Evolutionary conservation across 345 rosid species (phyloP).

Genomic region (Physaria fendleri): DNA sequence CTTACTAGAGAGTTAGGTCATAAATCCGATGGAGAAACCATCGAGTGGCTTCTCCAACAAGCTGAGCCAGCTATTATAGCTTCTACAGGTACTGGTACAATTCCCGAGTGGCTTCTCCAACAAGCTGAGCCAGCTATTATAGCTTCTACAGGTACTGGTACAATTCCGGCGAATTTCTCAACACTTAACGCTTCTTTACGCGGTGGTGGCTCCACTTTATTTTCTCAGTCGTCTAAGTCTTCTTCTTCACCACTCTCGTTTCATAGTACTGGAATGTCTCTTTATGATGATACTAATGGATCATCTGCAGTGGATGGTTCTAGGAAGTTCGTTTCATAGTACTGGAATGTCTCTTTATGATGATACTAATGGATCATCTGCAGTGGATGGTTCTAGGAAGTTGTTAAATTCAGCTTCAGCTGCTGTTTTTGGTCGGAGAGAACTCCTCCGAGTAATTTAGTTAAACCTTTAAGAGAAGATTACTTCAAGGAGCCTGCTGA

Average conservation of each 20-base stretch:
- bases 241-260: slow-evolving; percentile 52
- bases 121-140: slow-evolving; percentile 81
- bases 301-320: no score
- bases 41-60: slow-evolving; percentile 80
- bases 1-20: slow-evolving; percentile 69
- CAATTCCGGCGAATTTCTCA: slow-evolving; percentile 84
- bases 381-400: no score
- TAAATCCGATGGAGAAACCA: slow-evolving; percentile 81
- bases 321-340: no score
- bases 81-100: slow-evolving; percentile 75
- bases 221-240: slow-evolving; percentile 51
- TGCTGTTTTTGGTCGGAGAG: slow-evolving; percentile 39
- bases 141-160: slow-evolving; percentile 74
- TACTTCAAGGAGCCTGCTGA: slow-evolving; percentile 65
- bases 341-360: no score
- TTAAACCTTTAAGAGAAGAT: slow-evolving; percentile 55
- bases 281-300: slow-evolving; percentile 35
- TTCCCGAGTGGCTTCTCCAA: slow-evolving; percentile 76
- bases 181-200: slow-evolving; percentile 65
- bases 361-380: slow-evolving; percentile 19
- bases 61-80: slow-evolving; percentile 77
- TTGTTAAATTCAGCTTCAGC: slow-evolving; percentile 23
- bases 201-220: slow-evolving; percentile 51
- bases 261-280: slow-evolving; percentile 45
- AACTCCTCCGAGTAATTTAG: slow-evolving; percentile 29